Conservation (phyloP, 352 stramenopile species). For the Pythium periplocum region DNA sequence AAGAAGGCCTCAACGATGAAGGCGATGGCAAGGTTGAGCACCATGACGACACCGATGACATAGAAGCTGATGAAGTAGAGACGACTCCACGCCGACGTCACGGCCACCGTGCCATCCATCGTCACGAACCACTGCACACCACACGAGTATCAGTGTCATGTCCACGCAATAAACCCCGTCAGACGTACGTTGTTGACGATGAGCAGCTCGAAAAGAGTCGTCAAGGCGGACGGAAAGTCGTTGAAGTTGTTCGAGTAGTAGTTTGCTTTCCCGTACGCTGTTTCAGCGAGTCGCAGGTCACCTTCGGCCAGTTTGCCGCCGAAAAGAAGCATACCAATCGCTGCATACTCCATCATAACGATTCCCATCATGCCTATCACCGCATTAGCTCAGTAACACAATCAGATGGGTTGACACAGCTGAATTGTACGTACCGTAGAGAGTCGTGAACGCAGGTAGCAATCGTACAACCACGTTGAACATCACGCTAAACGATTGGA, state of each 20-base stretch:
- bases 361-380: conserved; percentile 42
- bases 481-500: conserved; percentile 46
- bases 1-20: conserved; percentile 64
- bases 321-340: conserved; percentile 57
- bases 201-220: conserved; percentile 65
- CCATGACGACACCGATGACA: conserved; percentile 61
- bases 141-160: too few relatives aligned
- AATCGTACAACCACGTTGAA: conserved; percentile 44
- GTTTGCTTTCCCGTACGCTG: conserved; percentile 36
- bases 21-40: conserved; percentile 66
- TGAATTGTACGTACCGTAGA: conserved; percentile 30
- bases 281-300: conserved; percentile 26
- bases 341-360: conserved; percentile 57
- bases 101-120: conserved; percentile 50
- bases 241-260: conserved; percentile 83
- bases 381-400: not conserved
- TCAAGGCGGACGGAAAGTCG: conserved; percentile 48
- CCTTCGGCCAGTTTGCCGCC: conserved; percentile 42
- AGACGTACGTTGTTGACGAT: conserved; percentile 68
- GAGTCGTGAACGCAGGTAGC: conserved; percentile 46
- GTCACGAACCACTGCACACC: conserved; percentile 51
- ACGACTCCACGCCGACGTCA: conserved; percentile 46
- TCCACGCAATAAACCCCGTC: too few relatives aligned
- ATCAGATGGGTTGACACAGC: not conserved
- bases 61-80: conserved; percentile 76